Base-by-base conservation (phyloP, 1,139 yeast species). In the Pneumocystis carinii region DNA sequence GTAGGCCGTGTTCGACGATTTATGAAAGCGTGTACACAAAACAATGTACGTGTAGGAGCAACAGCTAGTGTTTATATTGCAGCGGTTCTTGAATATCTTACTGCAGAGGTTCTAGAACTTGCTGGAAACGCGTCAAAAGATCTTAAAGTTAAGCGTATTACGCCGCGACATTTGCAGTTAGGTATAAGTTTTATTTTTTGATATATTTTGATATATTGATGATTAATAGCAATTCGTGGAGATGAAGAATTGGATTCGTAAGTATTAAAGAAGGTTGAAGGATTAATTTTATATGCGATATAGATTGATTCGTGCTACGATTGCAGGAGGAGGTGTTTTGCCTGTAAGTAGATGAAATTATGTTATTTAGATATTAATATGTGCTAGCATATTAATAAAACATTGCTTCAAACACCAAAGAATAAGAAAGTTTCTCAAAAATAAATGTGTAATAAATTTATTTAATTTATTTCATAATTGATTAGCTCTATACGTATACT, bases 81-180 rank as follows among this genome's bases (percentile, higher is more conserved):
- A 65, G 97, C 98, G 3, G 98, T 92, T 62, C 81, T 92, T 73
- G 99, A 92, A 76, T 92, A 92, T 77, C 81, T 92, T 75, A 92
- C 98, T 64, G 98, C 99, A 61, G 99, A 92, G 79, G 96, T 92
- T 63, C 83, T 92, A 75, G 99, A 92, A 79, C 82, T 92, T 79
- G 98, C 99, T 60, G 98, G 99, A 75, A 90, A 92, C 74, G 98
- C 98, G 41, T 98, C 98, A 68, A 90, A 92, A 78, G 98, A 94
- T 76, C 83, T 92, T 78, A 90, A 92, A 78, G 96, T 92, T 74
- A 90, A 94, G 81, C 88, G 99, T 83, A 92, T 92, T 76, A 90
- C 97, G 57, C 99, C 99, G 71, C 87, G 98, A 78, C 98, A 94
- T 76, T 81, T 94, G 77, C 98, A 92, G 78, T 83, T 94, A 76